phyloP scores from a whole-genome alignment of 345 rosid species.

The Eucalyptus decipiens region DNA sequence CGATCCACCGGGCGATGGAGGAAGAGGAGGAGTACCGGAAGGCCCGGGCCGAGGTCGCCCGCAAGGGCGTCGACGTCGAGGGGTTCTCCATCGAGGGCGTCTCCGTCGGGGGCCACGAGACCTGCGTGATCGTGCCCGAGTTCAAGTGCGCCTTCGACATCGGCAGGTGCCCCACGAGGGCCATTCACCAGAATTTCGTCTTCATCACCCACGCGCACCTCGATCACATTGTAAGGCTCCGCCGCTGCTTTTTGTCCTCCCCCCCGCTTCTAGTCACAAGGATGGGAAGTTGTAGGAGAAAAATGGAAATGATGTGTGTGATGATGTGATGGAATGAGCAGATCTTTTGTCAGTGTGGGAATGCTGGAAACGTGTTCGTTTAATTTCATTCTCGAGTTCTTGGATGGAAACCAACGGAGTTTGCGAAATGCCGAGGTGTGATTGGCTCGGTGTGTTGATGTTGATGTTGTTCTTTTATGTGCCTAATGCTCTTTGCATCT shows the following conservation, averaged over 20 bases:
- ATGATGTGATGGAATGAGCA: neutral
- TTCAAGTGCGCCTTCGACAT: slow-evolving; percentile 91
- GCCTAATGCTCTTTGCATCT: neutral
- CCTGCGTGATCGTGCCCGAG: slow-evolving; percentile 80
- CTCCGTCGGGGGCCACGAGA: slow-evolving; percentile 85
- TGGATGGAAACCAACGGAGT: neutral
- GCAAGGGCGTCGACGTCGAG: slow-evolving; percentile 66
- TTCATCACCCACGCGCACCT: slow-evolving; percentile 94
- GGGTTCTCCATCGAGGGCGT: slow-evolving; percentile 73
- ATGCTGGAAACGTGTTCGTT: neutral
- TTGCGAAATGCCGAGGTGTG: neutral
- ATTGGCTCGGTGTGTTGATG: neutral
- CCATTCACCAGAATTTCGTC: slow-evolving; percentile 87
- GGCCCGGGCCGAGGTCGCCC: slow-evolving; percentile 72
- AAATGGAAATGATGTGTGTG: neutral
- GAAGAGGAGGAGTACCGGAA: slow-evolving; percentile 85
- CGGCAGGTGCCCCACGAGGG: slow-evolving; percentile 80
- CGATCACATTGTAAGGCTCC: slow-evolving; percentile 67
- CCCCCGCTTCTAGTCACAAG: neutral
- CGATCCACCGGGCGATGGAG: slow-evolving; percentile 64
- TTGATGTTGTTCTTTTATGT: neutral
- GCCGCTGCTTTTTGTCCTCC: neutral
- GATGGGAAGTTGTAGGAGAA: neutral
- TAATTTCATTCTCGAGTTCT: neutral
- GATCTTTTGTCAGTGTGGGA: neutral